Conservation (phyloP, 139 green algal genomes). For the Raphidocelis subcapitata region DNA sequence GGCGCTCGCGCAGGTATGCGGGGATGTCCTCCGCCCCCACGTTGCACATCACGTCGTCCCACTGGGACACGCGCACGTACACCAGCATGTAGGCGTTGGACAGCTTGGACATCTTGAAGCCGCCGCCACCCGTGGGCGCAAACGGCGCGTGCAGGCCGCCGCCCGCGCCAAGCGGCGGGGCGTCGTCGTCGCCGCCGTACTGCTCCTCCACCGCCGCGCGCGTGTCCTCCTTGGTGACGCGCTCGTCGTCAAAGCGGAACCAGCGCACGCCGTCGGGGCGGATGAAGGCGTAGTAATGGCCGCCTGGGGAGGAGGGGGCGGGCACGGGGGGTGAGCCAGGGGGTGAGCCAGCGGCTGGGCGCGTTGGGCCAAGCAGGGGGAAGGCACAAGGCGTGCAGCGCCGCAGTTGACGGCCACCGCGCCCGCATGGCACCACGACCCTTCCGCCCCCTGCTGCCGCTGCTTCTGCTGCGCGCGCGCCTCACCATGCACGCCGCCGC, state of each 20-base stretch:
- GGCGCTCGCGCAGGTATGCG: slow-evolving; percentile 69
- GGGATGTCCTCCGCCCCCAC: slow-evolving; percentile 79
- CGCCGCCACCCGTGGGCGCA: slow-evolving; percentile 1
- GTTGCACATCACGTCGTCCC: slow-evolving; percentile 78
- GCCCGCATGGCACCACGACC: too few species aligned
- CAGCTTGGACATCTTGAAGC: slow-evolving; percentile 61
- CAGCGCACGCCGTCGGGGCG: slow-evolving; percentile 74
- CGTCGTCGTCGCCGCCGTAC: slow-evolving; percentile 82
- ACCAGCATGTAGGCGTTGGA: slow-evolving; percentile 99
- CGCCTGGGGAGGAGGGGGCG: slow-evolving; percentile 40
- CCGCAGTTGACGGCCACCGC: too few species aligned
- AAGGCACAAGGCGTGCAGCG: too few species aligned
- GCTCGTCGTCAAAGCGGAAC: slow-evolving; percentile 97
- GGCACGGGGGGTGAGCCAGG: neutral
- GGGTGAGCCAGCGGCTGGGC: neutral
- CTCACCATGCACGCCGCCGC: slow-evolving; percentile 74
- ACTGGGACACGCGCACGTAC: slow-evolving; percentile 90
- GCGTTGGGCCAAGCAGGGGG: too few species aligned
- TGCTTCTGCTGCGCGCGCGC: neutral
- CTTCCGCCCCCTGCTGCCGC: too few species aligned
- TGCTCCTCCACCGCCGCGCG: slow-evolving; percentile 86
- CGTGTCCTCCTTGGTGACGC: slow-evolving; percentile 75
- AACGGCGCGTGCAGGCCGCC: slow-evolving; percentile 7
- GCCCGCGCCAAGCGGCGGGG: neutral
- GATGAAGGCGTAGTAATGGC: slow-evolving; percentile 92